Base-by-base conservation (phyloP, 176 grass and related monocot genomes). In the Avena eriantha region DNA sequence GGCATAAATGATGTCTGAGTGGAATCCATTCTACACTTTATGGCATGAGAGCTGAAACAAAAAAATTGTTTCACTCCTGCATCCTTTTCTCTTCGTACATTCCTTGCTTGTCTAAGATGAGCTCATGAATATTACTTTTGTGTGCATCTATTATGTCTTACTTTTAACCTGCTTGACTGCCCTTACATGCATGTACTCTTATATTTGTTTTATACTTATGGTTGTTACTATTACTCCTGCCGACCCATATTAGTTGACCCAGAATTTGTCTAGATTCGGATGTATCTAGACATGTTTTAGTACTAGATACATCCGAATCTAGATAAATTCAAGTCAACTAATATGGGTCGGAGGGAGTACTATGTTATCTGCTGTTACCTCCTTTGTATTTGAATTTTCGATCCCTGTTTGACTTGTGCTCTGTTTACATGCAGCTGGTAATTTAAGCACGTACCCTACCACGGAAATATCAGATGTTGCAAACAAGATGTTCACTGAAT, bases 391-490 rank as follows among this genome's bases (percentile, higher is more conserved):
- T 24, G 60, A 34, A 16, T 53, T 4, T 56, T 82, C 19, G 60
- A 54, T 48, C 7, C 3, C 18, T 78, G 48, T 78, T 85, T 91
- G 78, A 85, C 78, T 64, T 67, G 23, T 80, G 48, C 77, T 87
- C 14, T 68, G 31, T 72, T 79, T 83, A 19, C 57, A 39, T 61
- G 58, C 91, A 93, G 94, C 90, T 85, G 89, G 85, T 83, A 93
- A 90, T 86, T 83, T 89, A 72, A 91, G 83, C 81, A 82, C 88
- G 73, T 83, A 84, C 49, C 81, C 83, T 54, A 92, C 86, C 55
- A 91, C 87, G 11, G 91, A 94, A 83, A 91, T 94, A 82, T 85
- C 91, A 65, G 87, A 89, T 87, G 85, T 94, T 83, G 82, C 97
- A 78, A 80, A 77, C 73, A 96, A 78, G 72, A 47, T 97, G 34